Percentiles rank a stretch among this genome's conserved stretches.
Conservation (phyloP, 306 rosid genomes). For the Begonia loranthoides region DNA sequence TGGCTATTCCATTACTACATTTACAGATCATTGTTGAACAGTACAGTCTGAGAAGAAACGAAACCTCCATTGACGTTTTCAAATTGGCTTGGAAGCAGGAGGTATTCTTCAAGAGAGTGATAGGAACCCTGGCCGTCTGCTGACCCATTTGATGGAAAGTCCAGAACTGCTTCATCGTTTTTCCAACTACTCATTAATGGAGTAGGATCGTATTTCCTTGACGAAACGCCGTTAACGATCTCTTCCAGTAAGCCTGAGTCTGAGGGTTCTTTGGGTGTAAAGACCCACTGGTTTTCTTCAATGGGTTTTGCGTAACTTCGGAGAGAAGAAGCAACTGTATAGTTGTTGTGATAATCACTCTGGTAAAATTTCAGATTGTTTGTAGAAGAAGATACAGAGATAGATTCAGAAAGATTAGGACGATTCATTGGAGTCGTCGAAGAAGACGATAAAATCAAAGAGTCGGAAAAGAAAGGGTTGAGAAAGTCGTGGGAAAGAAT, state of each 20-base stretch:
- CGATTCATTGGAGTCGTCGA: background rate
- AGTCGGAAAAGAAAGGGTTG: constrained; percentile 4
- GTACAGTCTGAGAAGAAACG: too few relatives aligned
- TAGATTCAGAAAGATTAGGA: background rate
- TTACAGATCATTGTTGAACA: too few relatives aligned
- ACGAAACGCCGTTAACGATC: constrained; percentile 41
- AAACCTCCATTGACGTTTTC: too few relatives aligned
- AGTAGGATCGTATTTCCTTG: constrained; percentile 12
- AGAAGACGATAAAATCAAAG: background rate
- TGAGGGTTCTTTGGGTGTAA: constrained; percentile 34
- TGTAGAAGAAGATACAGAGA: background rate
- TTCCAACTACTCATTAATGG: constrained; percentile 6
- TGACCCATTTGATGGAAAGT: background rate
- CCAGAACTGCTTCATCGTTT: background rate
- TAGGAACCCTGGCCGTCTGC: too few relatives aligned
- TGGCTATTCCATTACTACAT: too few relatives aligned
- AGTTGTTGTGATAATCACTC: too few relatives aligned
- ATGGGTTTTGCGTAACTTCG: background rate
- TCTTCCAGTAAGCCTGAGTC: constrained; percentile 73
- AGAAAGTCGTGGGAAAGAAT: constrained; percentile 36
- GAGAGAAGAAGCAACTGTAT: too few relatives aligned
- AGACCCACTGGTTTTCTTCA: constrained; percentile 16
- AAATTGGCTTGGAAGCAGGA: too few relatives aligned
- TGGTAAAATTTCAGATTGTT: too few relatives aligned
- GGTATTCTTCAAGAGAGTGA: too few relatives aligned